Base-by-base conservation (phyloP, 1,284 basidiomycete species). In the Earliella scabrosa region DNA sequence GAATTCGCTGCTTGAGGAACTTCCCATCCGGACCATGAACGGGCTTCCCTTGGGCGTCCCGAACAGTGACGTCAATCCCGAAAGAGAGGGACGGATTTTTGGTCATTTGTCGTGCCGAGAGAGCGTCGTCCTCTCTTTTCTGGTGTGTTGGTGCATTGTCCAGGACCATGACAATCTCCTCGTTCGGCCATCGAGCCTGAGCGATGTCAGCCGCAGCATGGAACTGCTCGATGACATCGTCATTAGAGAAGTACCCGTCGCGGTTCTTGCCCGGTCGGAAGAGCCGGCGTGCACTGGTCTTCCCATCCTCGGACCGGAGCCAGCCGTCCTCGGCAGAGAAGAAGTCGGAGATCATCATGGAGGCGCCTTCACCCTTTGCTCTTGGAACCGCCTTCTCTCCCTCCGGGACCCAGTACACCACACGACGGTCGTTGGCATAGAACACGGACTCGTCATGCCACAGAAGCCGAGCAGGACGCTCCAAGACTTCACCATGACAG, bases 301-400 rank as follows among this genome's bases (percentile, higher is more conserved):
- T 45, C 13, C 60, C 55, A 63, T 71, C 65, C 10, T 48, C 60
- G 23, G 66, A 66, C 13, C 9, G 32, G 2, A 77, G 66, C 66
- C 68, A 79, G 1, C 75, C 71, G 63, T 70, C 75, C 29, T 78
- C 73, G 8, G 73, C 65, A 3, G 76, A 79, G 13, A 80, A 60
- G 53, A 75, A 79, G 47, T 79, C 70, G 0, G 74, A 67, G 8
- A 76, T 68, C 77, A 80, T 82, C 10, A 64, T 20, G 0, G 58
- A 62, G 4, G 38, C 35, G 3, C 60, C 63, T 24, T 64, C 58
- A 8, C 63, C 63, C 27, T 64, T 64, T 13, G 41, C 7, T 0
- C 27, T 7, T n/a, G 55, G 60, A 1, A 27, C 36, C 2, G 59
- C 45, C 36, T 32, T 54, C 45, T 57, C 54, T 13, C n/a, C 29